A percentile compares a stretch with the other conserved stretches of the same genome.
Conservation (phyloP, 2,329 filamentous ascomycete genomes). For the Balansia obtecta region DNA sequence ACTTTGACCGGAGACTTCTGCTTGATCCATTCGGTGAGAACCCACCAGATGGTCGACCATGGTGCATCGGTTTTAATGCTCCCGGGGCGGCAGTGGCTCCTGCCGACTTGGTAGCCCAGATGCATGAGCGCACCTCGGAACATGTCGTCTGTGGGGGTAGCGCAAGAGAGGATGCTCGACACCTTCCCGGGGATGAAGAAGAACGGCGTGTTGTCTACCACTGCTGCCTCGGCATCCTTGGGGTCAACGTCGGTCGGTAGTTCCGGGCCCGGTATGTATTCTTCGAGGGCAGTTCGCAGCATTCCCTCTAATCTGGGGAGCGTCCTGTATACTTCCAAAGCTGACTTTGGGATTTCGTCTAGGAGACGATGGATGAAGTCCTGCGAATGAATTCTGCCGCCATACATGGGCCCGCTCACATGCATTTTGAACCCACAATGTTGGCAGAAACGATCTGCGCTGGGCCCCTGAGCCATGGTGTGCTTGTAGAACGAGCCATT, state of each 20-base stretch:
- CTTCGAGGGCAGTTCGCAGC: slow-evolving; percentile 79
- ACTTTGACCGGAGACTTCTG: slow-evolving; percentile 70
- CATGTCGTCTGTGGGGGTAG: slow-evolving; percentile 66
- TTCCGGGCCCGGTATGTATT: slow-evolving; percentile 34
- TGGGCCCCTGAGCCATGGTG: slow-evolving; percentile 58
- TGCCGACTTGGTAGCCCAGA: slow-evolving; percentile 69
- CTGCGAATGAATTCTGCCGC: slow-evolving; percentile 72
- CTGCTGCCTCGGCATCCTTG: slow-evolving; percentile 41
- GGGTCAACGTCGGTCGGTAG: slow-evolving; percentile 26
- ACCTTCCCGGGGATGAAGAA: slow-evolving; percentile 70
- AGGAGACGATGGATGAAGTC: slow-evolving; percentile 74
- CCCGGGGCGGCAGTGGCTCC: slow-evolving; percentile 80
- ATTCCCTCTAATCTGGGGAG: slow-evolving; percentile 76
- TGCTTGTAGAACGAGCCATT: slow-evolving; percentile 65
- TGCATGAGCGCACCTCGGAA: slow-evolving; percentile 70
- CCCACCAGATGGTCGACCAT: slow-evolving; percentile 80
- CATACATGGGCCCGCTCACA: slow-evolving; percentile 89
- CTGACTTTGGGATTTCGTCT: slow-evolving; percentile 52
- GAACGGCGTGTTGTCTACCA: slow-evolving; percentile 67
- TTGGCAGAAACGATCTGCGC: slow-evolving; percentile 52
- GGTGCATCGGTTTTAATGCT: slow-evolving; percentile 91
- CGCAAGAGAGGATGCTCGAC: slow-evolving; percentile 64
- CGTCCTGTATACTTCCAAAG: slow-evolving; percentile 65
- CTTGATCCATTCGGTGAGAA: slow-evolving; percentile 84
- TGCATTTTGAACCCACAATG: slow-evolving; percentile 85